Evolutionary conservation across 306 rosid genomes (phyloP).

Genomic region (Ammopiptanthus mongolicus): DNA sequence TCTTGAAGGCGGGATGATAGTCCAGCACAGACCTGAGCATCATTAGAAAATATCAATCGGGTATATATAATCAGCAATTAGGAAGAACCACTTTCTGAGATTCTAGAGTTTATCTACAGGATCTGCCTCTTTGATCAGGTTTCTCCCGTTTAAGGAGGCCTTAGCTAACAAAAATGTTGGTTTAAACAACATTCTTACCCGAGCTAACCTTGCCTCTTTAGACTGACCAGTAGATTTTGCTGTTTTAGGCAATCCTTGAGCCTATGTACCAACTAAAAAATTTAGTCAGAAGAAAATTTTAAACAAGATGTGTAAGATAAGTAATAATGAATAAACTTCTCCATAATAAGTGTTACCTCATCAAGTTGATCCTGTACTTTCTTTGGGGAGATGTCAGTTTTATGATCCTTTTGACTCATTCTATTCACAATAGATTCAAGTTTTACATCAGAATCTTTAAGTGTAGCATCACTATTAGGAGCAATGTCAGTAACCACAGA

Average conservation of each 20-base stretch:
- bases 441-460: slow-evolving; percentile 37
- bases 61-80: slow-evolving; percentile 15
- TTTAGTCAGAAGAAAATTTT: slow-evolving; percentile 43
- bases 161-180: slow-evolving; percentile 8
- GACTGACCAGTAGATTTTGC: slow-evolving; percentile 90
- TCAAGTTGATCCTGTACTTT: slow-evolving; percentile 85
- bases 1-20: slow-evolving; percentile 95
- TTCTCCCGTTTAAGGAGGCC: neutral
- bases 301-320: neutral
- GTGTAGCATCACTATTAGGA: slow-evolving; percentile 34
- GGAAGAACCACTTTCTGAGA: slow-evolving; percentile 5
- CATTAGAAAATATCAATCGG: slow-evolving; percentile 26
- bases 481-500: slow-evolving; percentile 33
- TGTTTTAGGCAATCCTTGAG: slow-evolving; percentile 90
- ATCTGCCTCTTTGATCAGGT: slow-evolving; percentile 11
- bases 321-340: slow-evolving; percentile 10
- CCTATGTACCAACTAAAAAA: slow-evolving; percentile 70
- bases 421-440: slow-evolving; percentile 34
- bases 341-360: slow-evolving; percentile 58
- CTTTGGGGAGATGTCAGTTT: slow-evolving; percentile 41
- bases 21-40: slow-evolving; percentile 91
- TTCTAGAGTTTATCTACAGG: slow-evolving; percentile 10
- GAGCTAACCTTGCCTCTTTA: slow-evolving; percentile 96
- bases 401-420: slow-evolving; percentile 48
- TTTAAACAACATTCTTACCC: slow-evolving; percentile 56